Base-by-base conservation (phyloP, 441 rosid species). In the Pelargonium citronellum region DNA sequence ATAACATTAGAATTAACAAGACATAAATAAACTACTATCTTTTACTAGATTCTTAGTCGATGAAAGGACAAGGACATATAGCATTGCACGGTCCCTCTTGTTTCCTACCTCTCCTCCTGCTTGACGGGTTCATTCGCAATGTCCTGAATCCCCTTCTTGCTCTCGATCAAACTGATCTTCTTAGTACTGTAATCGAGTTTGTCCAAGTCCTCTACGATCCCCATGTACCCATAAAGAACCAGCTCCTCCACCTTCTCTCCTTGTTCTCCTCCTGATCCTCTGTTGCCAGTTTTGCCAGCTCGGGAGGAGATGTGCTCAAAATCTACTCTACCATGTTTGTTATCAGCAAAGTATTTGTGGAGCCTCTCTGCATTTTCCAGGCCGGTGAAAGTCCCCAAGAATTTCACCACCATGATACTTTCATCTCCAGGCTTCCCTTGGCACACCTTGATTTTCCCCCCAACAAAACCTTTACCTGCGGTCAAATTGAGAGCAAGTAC, bases 351-450 rank as follows among this genome's bases (percentile, higher is more conserved):
- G 74, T 78, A 83, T 67, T 71, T 71, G 24, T 83, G 81, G 69
- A 86, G 85, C 76, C 64, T 83, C 79, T 86, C 86, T 58, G 93
- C 89, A 69, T 61, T 78, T 64, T 73, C 79, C 66, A 88, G 84
- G 64, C 89, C 89, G 16, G 89, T 69, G 63, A 88, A 83, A 12
- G 89, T 86, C 55, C 85, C 82, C 67, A 81, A 67, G 75, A 83
- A 85, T 74, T 80, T 85, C 71, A 84, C 85, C 72, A 85, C 71
- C 79, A 86, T 76, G 20, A 85, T 69, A 70, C 88, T 88, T 71
- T 85, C 87, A 77, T 88, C 87, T 2, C 85, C 84, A 46, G 91
- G 91, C 44, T 79, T 86, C 58, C 91, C 91, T 30, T 81, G 79
- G 80, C 78, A 75, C 71, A 87, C 86, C 13, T 49, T 85, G 73